Percentiles rank a stretch among this genome's conserved stretches.
phyloP scores from a whole-genome alignment of 1,284 basidiomycete genomes.

The Neotropicomus parvogracilis region DNA sequence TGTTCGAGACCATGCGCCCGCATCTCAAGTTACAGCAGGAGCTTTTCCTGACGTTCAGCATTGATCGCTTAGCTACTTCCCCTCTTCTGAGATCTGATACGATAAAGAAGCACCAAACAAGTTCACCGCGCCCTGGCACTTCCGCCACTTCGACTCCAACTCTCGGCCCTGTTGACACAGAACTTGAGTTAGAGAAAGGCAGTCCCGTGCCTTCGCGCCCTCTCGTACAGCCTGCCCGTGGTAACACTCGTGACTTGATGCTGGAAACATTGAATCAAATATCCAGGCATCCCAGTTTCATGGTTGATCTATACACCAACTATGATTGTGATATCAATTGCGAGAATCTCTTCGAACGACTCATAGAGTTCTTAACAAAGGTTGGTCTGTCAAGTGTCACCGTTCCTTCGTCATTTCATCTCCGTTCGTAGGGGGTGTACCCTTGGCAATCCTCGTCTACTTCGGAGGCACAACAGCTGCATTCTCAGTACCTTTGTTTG shows the following conservation, averaged over 20 bases:
- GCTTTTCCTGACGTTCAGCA: constrained; percentile 88
- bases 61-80: constrained; percentile 81
- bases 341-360: constrained; percentile 91
- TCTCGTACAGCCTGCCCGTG: constrained; percentile 72
- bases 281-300: constrained; percentile 79
- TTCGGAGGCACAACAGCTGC: constrained; percentile 67
- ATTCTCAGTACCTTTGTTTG: constrained; percentile 84
- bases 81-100: constrained; percentile 28
- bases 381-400: constrained; percentile 36
- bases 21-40: constrained; percentile 97
- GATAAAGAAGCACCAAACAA: constrained; percentile 32
- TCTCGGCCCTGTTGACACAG: constrained; percentile 43
- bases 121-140: constrained; percentile 58
- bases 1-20: constrained; percentile 85
- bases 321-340: constrained; percentile 97
- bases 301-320: constrained; percentile 94
- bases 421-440: constrained; percentile 65
- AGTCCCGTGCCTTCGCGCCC: constrained; percentile 52
- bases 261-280: constrained; percentile 86
- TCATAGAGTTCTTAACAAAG: constrained; percentile 89
- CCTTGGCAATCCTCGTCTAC: constrained; percentile 58
- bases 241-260: constrained; percentile 87
- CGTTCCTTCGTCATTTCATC: constrained; percentile 4
- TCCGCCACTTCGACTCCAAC: constrained; percentile 46
- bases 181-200: constrained; percentile 49